These are phyloP conservation scores for Fusarium nanum DNA, from an alignment of 2,329 filamentous ascomycete genomes.

Conservation along the genomic window DNA sequence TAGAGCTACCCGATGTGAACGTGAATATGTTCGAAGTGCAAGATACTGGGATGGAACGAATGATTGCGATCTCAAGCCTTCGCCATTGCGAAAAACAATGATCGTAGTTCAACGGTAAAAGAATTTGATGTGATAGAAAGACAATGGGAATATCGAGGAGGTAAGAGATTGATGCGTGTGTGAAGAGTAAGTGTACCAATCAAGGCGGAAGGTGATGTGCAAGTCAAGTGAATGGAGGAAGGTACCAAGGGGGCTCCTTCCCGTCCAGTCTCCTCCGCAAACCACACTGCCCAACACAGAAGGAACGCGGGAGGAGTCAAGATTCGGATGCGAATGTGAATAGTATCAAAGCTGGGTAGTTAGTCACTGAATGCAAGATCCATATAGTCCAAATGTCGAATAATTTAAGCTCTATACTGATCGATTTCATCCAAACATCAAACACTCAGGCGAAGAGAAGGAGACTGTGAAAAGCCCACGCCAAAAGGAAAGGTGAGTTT, in stretches of 20 bases:
- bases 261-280: not conserved
- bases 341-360: not conserved
- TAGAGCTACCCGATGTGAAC: not conserved
- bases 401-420: slow-evolving; percentile 10
- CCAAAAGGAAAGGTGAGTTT: not conserved
- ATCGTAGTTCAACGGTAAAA: slow-evolving; percentile 10
- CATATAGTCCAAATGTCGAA: slow-evolving; percentile 18
- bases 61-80: slow-evolving; percentile 25
- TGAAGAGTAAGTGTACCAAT: slow-evolving; percentile 3
- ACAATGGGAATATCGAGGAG: slow-evolving; percentile 5
- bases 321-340: not conserved
- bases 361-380: slow-evolving; percentile 7
- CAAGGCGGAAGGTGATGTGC: slow-evolving; percentile 1
- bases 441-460: not conserved
- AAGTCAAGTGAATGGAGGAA: slow-evolving; percentile 4
- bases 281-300: not conserved
- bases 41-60: slow-evolving; percentile 27
- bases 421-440: not conserved
- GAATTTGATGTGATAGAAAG: slow-evolving; percentile 6
- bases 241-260: slow-evolving; percentile 19
- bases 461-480: not conserved
- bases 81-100: slow-evolving; percentile 21
- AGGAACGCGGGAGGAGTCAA: not conserved
- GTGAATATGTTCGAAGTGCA: slow-evolving; percentile 11
- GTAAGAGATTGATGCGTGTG: not conserved